Base-by-base conservation (phyloP, 2,329 filamentous ascomycete species). In the Myriosclerotinia scirpicola region DNA sequence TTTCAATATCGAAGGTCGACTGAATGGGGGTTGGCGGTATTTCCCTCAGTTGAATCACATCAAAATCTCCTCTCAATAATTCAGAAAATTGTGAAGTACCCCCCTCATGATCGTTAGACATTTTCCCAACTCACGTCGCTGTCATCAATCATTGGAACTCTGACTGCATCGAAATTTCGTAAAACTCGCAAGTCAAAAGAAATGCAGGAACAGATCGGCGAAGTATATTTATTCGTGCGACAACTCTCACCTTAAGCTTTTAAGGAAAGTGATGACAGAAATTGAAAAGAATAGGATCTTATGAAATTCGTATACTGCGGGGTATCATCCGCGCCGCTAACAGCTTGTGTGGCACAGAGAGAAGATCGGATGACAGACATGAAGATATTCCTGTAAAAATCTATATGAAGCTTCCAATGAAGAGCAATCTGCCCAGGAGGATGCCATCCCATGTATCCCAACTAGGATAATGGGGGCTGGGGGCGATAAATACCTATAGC, bases 401-500 rank as follows among this genome's bases (percentile, higher is more conserved):
- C 44, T 65, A 65, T 60, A 65, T 60, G 63, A 44, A 52, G 63
- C 54, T 65, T 65, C 54, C 36, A 52, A 34, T 52, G 26, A 38
- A 50, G 20, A 44, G 30, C 6, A 42, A 26, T 34, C 44, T 44
- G 15, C 42, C 54, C 30, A 6, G 46, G 14, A 60, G 54, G 63
- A 65, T 65, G 55, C 17, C 54, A 38, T 52, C 36, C 63, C 63
- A 59, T 65, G 63, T 20, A 44, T 12, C 12, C 34, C 12, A 14
- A 44, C 26, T 53, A 60, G 46, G 34, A 44, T 58, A 42, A 53
- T 60, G 34, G 54, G 56, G 22, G 46, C 42, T n/a, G 54, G 38
- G 54, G 11, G 54, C n/a, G 17, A 60, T 44, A 60, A 60, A 65
- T 53, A 60, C 44, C 34, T 58, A 60, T 44, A 60, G 22, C 40